phyloP scores from a whole-genome alignment of 2,329 filamentous ascomycete species.

The Tympanopsis confertula region DNA sequence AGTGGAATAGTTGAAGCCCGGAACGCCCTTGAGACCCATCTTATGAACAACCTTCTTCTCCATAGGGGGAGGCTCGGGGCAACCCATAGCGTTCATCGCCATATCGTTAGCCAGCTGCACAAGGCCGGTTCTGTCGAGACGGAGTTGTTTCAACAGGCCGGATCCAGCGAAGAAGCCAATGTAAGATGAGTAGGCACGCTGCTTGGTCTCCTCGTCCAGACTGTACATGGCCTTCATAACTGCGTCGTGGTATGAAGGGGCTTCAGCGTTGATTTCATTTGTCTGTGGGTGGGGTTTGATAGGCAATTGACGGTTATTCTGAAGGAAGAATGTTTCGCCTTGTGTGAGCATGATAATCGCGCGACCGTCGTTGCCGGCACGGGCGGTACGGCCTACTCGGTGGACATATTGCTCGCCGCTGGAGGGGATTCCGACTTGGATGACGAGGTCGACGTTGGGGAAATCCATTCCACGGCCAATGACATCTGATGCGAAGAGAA shows the following conservation, averaged over 20 bases:
- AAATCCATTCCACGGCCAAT: conserved; percentile 37
- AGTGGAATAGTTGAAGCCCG: not conserved
- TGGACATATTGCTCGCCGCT: conserved; percentile 33
- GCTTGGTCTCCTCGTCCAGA: not conserved
- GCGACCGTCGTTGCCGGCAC: conserved; percentile 30
- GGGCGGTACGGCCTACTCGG: conserved; percentile 25
- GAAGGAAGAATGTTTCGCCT: conserved; percentile 37
- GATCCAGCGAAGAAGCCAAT: not conserved
- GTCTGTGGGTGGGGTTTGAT: conserved; percentile 32
- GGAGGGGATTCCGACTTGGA: conserved; percentile 35
- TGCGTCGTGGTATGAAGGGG: conserved; percentile 15
- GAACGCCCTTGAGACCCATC: not conserved
- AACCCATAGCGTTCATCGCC: not conserved
- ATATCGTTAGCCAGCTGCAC: not conserved
- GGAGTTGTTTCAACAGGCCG: not conserved
- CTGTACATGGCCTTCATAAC: conserved; percentile 8
- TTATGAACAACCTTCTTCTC: not conserved
- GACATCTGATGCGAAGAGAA: conserved; percentile 34
- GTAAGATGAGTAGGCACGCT: not conserved
- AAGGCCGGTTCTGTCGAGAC: not conserved
- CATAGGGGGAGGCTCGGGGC: not conserved
- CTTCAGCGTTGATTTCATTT: conserved; percentile 21
- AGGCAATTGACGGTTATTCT: conserved; percentile 31
- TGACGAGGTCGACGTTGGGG: conserved; percentile 32
- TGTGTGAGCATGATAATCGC: conserved; percentile 39